Evolutionary conservation across 176 grass and related monocot genomes (phyloP).

Genomic region (Paspalum vaginatum): DNA sequence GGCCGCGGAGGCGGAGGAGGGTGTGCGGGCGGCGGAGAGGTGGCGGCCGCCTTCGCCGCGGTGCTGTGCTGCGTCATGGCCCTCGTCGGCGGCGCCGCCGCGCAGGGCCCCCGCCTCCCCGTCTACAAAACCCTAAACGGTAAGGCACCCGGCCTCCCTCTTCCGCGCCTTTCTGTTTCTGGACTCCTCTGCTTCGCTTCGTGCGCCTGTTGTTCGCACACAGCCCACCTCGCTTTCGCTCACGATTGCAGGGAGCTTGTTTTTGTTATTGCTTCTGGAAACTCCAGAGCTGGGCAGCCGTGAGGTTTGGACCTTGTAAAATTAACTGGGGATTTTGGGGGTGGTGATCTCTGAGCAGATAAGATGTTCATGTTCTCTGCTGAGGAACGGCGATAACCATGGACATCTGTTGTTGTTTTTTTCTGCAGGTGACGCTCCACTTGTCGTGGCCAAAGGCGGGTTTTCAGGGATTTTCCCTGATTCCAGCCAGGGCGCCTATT

Average conservation of each 20-base stretch:
- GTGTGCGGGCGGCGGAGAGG: not conserved
- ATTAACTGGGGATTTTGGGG: not conserved
- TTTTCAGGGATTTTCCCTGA: slow-evolving; percentile 90
- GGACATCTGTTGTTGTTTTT: not conserved
- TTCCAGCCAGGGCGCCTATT: slow-evolving; percentile 51
- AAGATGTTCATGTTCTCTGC: too few relatives aligned
- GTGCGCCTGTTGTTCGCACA: not conserved
- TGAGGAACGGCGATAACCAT: not conserved
- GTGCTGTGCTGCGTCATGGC: slow-evolving; percentile 36
- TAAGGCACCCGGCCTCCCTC: not conserved
- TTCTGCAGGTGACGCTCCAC: slow-evolving; percentile 43
- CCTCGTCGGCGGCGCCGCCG: slow-evolving; percentile 36
- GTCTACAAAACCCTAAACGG: slow-evolving; percentile 67
- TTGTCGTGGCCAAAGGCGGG: slow-evolving; percentile 72
- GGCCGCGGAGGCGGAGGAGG: slow-evolving; percentile 30
- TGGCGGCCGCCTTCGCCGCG: slow-evolving; percentile 23
- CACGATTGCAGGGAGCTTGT: not conserved
- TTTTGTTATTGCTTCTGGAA: not conserved
- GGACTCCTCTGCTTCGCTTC: slow-evolving; percentile 1
- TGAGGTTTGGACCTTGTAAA: not conserved
- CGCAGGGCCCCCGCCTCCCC: slow-evolving; percentile 27
- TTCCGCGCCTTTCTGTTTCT: not conserved
- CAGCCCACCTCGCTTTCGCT: not conserved
- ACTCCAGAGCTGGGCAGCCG: not conserved
- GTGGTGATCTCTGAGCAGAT: not conserved